A percentile compares a stretch with the other conserved stretches of the same genome.
Conservation (phyloP, 768 basidiomycete species). For the Trametes coccinea region DNA sequence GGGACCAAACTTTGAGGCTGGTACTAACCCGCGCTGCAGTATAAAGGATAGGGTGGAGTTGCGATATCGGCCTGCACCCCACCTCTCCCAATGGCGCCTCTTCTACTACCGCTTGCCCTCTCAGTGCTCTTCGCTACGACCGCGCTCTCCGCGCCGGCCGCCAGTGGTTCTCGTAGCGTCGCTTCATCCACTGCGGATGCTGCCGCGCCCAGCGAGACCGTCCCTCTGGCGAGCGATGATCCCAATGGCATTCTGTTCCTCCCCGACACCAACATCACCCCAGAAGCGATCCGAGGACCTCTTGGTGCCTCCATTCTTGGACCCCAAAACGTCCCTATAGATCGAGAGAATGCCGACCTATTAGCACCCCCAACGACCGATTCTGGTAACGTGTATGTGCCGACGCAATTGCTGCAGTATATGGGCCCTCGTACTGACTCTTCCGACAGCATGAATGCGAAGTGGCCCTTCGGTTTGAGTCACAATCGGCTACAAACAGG, state of each 20-base stretch:
- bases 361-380: slow-evolving; percentile 67
- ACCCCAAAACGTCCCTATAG: slow-evolving; percentile 54
- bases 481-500: slow-evolving; percentile 59
- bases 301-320: slow-evolving; percentile 53
- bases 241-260: slow-evolving; percentile 29
- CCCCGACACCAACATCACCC: slow-evolving; percentile 26
- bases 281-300: slow-evolving; percentile 45
- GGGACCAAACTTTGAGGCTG: neutral
- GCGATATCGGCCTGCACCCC: neutral
- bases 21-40: neutral
- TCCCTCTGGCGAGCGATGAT: slow-evolving; percentile 29
- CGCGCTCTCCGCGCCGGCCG: slow-evolving; percentile 14
- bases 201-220: slow-evolving; percentile 20
- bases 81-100: slow-evolving; percentile 8
- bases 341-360: slow-evolving; percentile 55
- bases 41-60: neutral
- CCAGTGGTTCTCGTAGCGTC: slow-evolving; percentile 5
- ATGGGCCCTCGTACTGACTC: neutral
- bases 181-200: neutral
- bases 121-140: slow-evolving; percentile 4
- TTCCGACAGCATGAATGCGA: slow-evolving; percentile 44
- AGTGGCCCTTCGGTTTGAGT: slow-evolving; percentile 66
- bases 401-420: neutral
- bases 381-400: slow-evolving; percentile 46
- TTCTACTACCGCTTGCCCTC: slow-evolving; percentile 3